Evolutionary conservation across 2,329 filamentous ascomycete species (phyloP).

Genomic region (Xylaria sp.): DNA sequence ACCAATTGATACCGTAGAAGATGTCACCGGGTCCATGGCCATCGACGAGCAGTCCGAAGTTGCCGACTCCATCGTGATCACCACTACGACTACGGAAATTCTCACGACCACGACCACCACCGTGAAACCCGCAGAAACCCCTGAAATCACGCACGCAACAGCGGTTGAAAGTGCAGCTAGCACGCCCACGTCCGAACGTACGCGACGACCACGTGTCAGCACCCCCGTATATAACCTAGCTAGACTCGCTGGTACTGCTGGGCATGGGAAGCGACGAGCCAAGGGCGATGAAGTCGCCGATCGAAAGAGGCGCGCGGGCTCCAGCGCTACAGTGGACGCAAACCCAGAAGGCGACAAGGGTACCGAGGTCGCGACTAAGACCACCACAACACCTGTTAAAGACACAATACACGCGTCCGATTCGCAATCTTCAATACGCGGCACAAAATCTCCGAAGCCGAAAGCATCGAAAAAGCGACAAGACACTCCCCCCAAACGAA

Average conservation of each 20-base stretch:
- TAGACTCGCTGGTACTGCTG: slow-evolving; percentile 69
- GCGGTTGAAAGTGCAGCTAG: slow-evolving; percentile 40
- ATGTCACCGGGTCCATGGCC: slow-evolving; percentile 42
- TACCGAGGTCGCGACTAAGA: slow-evolving; percentile 39
- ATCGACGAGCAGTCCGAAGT: slow-evolving; percentile 40
- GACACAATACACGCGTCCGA: slow-evolving; percentile 59
- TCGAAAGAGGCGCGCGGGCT: slow-evolving; percentile 60
- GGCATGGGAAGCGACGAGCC: slow-evolving; percentile 67
- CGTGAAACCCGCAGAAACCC: slow-evolving; percentile 23
- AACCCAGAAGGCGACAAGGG: slow-evolving; percentile 43
- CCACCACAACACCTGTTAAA: slow-evolving; percentile 41
- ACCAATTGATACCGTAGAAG: slow-evolving; percentile 61
- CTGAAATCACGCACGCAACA: slow-evolving; percentile 22
- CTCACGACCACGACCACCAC: slow-evolving; percentile 16
- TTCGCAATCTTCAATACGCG: slow-evolving; percentile 56
- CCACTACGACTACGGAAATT: slow-evolving; percentile 35
- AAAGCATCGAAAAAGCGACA: slow-evolving; percentile 51
- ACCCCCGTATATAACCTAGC: slow-evolving; percentile 75
- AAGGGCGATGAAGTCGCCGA: slow-evolving; percentile 62
- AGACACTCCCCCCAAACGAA: slow-evolving; percentile 51
- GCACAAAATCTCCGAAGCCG: slow-evolving; percentile 51
- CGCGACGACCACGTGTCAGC: slow-evolving; percentile 65
- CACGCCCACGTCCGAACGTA: slow-evolving; percentile 56
- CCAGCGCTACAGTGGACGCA: slow-evolving; percentile 53
- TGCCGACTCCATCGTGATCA: slow-evolving; percentile 46